Conservation (phyloP, 257 asterid genomes). For the Voacanga thouarsii region DNA sequence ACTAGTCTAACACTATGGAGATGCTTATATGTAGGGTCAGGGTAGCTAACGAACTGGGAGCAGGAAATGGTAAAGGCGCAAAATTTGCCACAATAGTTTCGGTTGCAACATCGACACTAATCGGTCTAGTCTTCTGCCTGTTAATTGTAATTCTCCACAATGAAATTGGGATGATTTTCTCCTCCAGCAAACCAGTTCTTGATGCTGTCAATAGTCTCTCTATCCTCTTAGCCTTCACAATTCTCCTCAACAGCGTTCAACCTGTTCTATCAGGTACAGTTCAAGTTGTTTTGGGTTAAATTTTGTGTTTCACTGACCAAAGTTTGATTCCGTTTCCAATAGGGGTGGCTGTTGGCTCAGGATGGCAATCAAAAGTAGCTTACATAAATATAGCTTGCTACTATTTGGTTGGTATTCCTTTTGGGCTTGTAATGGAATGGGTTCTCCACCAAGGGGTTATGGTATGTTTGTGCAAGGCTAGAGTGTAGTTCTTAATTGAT, state of each 20-base stretch:
- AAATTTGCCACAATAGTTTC: conserved; percentile 59
- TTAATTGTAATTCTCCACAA: conserved; percentile 45
- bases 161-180: conserved; percentile 44
- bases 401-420: conserved; percentile 62
- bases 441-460: conserved; percentile 60
- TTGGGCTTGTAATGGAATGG: conserved; percentile 65
- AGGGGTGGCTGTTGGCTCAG: conserved; percentile 88
- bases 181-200: conserved; percentile 43
- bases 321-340: background rate
- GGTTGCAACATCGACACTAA: conserved; percentile 35
- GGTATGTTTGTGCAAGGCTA: conserved; percentile 10
- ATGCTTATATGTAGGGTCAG: conserved; percentile 18
- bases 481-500: background rate
- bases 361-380: conserved; percentile 81
- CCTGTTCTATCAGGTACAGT: conserved; percentile 61
- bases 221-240: conserved; percentile 53
- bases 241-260: conserved; percentile 70
- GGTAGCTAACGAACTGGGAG: conserved; percentile 42
- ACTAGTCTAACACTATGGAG: background rate
- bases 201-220: conserved; percentile 51
- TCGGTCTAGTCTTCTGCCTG: conserved; percentile 57
- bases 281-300: background rate
- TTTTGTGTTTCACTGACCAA: background rate
- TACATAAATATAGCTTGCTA: conserved; percentile 67
- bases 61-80: conserved; percentile 66